A percentile compares a stretch with the other conserved stretches of the same genome.
phyloP scores from a whole-genome alignment of 2,329 filamentous ascomycete genomes.

The Calonectria hawksworthii region DNA sequence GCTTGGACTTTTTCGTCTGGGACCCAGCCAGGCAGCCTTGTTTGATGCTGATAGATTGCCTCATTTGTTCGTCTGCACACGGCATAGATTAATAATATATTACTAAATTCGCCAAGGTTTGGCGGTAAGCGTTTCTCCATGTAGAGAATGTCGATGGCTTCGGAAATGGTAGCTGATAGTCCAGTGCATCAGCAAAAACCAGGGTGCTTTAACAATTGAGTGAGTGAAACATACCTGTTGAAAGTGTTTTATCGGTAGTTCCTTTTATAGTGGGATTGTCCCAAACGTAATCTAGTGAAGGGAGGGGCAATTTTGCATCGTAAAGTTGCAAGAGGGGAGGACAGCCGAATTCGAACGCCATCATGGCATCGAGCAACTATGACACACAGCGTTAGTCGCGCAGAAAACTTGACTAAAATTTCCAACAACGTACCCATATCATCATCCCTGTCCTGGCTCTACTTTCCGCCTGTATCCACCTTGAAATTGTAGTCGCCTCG shows the following conservation, averaged over 20 bases:
- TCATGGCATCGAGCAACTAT: not conserved
- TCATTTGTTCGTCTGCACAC: conserved; percentile 29
- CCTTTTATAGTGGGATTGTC: not conserved
- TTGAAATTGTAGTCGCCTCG: not conserved
- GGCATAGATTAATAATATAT: conserved; percentile 31
- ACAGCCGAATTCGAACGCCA: conserved; percentile 1
- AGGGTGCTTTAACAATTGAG: no score
- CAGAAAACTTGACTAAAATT: not conserved
- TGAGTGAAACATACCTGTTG: not conserved
- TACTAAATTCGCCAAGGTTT: conserved; percentile 35
- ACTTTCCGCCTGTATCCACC: not conserved
- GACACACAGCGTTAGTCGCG: not conserved
- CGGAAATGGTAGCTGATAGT: conserved; percentile 18
- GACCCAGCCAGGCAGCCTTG: conserved; percentile 28
- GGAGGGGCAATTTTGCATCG: not conserved
- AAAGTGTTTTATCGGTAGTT: not conserved
- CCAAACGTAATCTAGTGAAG: not conserved
- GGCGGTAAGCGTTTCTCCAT: conserved; percentile 35
- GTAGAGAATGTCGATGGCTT: conserved; percentile 33
- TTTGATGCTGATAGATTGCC: conserved; percentile 27
- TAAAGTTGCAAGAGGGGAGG: not conserved
- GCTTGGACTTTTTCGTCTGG: conserved; percentile 33
- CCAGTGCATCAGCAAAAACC: not conserved
- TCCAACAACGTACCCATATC: not conserved
- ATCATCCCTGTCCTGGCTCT: conserved; percentile 2